Evolutionary conservation across 2,329 filamentous ascomycete species (phyloP).

Genomic region (Xylariaceae sp.): DNA sequence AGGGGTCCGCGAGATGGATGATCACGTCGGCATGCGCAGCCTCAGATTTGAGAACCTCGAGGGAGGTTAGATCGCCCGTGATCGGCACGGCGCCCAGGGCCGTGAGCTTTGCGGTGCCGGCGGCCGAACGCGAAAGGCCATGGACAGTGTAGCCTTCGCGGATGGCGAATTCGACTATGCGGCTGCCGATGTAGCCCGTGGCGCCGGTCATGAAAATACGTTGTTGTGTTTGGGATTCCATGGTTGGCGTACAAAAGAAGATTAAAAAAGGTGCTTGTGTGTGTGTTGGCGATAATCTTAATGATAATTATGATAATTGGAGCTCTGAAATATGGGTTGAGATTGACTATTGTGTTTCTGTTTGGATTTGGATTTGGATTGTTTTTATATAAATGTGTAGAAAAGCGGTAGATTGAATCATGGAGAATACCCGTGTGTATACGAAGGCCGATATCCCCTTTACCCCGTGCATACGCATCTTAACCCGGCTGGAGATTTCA

Average conservation of each 20-base stretch:
- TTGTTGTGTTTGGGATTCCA: slow-evolving; percentile 4
- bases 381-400: no score
- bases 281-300: neutral
- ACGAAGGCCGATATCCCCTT: no score
- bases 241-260: no score
- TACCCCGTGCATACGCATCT: no score
- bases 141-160: slow-evolving; percentile 37
- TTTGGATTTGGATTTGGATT: no score
- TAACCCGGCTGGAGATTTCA: no score
- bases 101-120: slow-evolving; percentile 34
- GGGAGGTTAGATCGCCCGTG: slow-evolving; percentile 37
- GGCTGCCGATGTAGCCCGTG: slow-evolving; percentile 36
- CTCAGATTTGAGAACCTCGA: slow-evolving; percentile 36
- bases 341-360: no score
- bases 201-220: slow-evolving; percentile 39
- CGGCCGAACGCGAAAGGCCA: slow-evolving; percentile 37
- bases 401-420: no score
- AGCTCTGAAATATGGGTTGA: no score
- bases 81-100: slow-evolving; percentile 36
- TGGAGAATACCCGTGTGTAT: no score
- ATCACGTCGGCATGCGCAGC: slow-evolving; percentile 39
- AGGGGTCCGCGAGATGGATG: slow-evolving; percentile 38
- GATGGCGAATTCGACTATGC: slow-evolving; percentile 35
- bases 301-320: no score
- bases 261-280: neutral